Evolutionary conservation across 148 eudicot species (phyloP), one percentile per base, ranked within the genome.

Genomic region (Fallopia convolvulus): DNA sequence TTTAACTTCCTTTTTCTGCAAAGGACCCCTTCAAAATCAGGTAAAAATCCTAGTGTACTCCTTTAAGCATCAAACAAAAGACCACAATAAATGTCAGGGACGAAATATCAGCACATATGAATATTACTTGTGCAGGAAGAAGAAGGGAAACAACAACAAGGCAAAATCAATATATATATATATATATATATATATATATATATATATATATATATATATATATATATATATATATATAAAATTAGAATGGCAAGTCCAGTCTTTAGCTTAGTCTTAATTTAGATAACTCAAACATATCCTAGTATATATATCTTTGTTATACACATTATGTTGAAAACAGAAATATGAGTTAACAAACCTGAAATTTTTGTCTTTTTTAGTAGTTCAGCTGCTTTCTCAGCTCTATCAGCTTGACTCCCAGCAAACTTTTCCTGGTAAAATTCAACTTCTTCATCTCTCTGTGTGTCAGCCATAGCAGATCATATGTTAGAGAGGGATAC

Each of bases 331-430:
- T 11, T 53, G 39, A 41, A 17, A 74, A 68, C 11, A 20, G 41
- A 66, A 70, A 44, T 20, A 3, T 26, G 36, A 61, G 46, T 26
- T 20, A 77, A 47, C 5, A 13, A 36, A 90, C 97, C 99, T 89
- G 99, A 89, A 70, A 94, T 61, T 83, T 89, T 88, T 5, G 92
- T 82, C 78, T 89, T 89, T 77, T 91, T 88, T 50, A 94, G 80
- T 82, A 89, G 83, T 53, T 82, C 91, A 72, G 93, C 86, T 14
- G 87, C 78, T 79, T 92, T 87, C 49, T 90, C 94, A 76, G 94
- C 91, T 82, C 98, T 84, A 68, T 91, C 98, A 81, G 98, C 91
- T 83, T 94, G 98, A 82, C 98, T 94, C 75, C 98, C 98, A 84
- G 98, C 98, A 89, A 91, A 94, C 79, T 86, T 91, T 75, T 80